Percentiles rank a stretch among this genome's conserved stretches.
Conservation (phyloP, 306 rosid species). For the Fagus crenata region DNA sequence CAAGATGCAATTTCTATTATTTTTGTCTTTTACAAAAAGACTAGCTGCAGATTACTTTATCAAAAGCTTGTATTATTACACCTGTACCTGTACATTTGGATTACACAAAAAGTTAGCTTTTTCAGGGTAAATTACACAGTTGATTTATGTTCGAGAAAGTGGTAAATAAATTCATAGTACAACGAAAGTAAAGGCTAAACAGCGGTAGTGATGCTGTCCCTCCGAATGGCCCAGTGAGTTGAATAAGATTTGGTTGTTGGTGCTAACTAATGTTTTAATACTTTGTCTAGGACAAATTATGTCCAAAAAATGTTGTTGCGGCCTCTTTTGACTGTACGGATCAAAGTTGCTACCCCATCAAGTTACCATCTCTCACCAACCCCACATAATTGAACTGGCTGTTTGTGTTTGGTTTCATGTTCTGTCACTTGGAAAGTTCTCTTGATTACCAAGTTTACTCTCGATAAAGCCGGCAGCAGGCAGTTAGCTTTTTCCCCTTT, state of each 20-base stretch:
- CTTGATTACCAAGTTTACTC: not conserved
- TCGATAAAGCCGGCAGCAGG: not conserved
- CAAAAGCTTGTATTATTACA: too few species aligned
- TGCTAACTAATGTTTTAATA: not conserved
- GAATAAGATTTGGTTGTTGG: constrained; percentile 18
- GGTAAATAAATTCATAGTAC: not conserved
- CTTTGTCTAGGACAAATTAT: not conserved
- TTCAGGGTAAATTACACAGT: too few species aligned
- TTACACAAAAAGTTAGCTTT: not conserved
- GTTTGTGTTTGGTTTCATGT: not conserved
- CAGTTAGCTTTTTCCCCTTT: not conserved
- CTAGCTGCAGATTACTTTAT: too few species aligned
- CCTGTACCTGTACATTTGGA: not conserved
- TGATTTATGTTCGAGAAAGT: not conserved
- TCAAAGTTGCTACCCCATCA: not conserved
- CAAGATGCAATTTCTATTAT: too few species aligned
- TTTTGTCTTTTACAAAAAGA: too few species aligned
- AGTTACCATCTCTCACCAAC: not conserved
- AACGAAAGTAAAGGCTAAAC: not conserved
- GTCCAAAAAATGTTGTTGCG: not conserved
- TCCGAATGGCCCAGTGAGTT: constrained; percentile 19
- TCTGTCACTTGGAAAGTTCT: not conserved
- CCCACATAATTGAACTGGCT: not conserved
- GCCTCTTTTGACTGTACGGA: not conserved
- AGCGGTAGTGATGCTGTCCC: constrained; percentile 16